Evolutionary conservation across 208 protist species (phyloP), one percentile per base, ranked within the genome.

Genomic region (Lotmaria passim): DNA sequence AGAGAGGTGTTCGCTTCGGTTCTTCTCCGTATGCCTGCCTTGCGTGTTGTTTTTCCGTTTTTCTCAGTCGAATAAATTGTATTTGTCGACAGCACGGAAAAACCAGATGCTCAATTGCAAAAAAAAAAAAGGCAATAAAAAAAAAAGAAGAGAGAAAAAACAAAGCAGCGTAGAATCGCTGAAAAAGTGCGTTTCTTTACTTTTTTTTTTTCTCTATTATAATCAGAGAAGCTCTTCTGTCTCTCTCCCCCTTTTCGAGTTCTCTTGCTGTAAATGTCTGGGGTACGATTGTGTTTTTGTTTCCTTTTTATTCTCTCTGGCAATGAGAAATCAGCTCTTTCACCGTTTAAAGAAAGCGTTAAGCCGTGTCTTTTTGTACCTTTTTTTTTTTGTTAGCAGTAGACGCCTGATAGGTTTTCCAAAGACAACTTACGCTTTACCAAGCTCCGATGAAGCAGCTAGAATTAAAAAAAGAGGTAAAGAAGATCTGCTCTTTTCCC

Each of bases 41-140:
- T 52, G 36, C 15, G 14, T 7, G 15, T 30, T 51, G 2, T 30
- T 30, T 56, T 56, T 17, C n/a, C 53, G 50, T 56, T 56, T 17
- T 26, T 43, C 53, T 39, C 53, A 28, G 53, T 58, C 33, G 53
- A 58, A 58, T 58, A 58, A 58, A 58, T 38, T 44, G 33, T 58
- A 43, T 58, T 58, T 58, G 30, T 43, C 53, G 33, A 43, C 53
- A 30, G 7, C 46, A 3, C 28, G 11, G 46, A 51, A 30, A 2
- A 2, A 21, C 46, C 1, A 12, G 23, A 30, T 8, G n/a, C 10
- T 21, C 12, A 21, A 33, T 6, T 33, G 21, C 2, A 57, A 17
- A 57, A 62, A 47, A 33, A 43, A 47, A 47, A 5, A 62, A 62
- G 3, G 47, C 36, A 44, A 30, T 28, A 62, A 41, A 48, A 62